Evolutionary conservation across 306 rosid genomes (phyloP).

Genomic region (Rosa lucieae): DNA sequence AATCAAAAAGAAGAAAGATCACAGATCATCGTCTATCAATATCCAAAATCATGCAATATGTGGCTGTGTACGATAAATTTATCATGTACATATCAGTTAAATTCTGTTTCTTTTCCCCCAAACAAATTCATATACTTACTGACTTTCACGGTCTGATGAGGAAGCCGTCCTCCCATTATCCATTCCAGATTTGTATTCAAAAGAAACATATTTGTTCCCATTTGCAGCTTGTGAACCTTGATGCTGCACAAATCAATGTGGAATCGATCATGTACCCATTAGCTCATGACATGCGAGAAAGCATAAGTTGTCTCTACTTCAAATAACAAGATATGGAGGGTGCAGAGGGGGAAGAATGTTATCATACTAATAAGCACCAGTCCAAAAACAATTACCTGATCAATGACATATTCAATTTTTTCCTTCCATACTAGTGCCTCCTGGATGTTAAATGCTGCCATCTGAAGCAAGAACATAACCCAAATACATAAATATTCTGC

Average conservation of each 20-base stretch:
- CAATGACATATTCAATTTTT: constrained; percentile 87
- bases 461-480: constrained; percentile 47
- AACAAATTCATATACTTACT: constrained; percentile 47
- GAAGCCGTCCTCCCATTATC: constrained; percentile 95
- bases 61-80: not conserved
- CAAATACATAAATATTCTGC: constrained; percentile 1
- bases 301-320: not conserved
- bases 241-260: constrained; percentile 62
- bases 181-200: constrained; percentile 98
- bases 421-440: constrained; percentile 96
- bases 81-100: not conserved
- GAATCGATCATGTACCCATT: constrained; percentile 18
- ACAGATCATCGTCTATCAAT: not conserved
- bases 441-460: constrained; percentile 99
- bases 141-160: constrained; percentile 97
- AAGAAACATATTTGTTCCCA: constrained; percentile 91
- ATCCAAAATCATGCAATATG: not conserved
- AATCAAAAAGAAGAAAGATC: constrained; percentile 2
- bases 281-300: constrained; percentile 17
- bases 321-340: not conserved
- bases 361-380: not conserved
- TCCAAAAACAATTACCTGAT: constrained; percentile 58
- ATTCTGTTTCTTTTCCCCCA: not conserved
- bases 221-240: constrained; percentile 86
- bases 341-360: not conserved